A percentile compares a stretch with the other conserved stretches of the same genome.
Evolutionary conservation across 352 stramenopile species (phyloP).

Genomic region (Phytophthora meadii): DNA sequence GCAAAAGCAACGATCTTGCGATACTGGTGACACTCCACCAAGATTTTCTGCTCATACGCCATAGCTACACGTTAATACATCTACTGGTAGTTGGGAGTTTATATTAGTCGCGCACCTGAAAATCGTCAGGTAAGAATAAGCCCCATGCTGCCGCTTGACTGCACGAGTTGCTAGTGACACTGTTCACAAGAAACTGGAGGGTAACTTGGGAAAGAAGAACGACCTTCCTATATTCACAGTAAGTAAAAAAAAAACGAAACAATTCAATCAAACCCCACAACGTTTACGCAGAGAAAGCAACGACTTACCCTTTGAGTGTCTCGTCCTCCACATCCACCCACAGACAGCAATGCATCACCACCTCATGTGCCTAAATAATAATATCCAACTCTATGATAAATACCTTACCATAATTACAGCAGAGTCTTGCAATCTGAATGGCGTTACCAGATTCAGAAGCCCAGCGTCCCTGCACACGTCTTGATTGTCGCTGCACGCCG

Average conservation of each 20-base stretch:
- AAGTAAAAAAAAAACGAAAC: not conserved
- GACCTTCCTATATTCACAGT: slow-evolving; percentile 36
- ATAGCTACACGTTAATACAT: slow-evolving; percentile 9
- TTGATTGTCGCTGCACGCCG: slow-evolving; percentile 54
- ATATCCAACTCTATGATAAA: slow-evolving; percentile 5
- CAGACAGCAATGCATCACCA: slow-evolving; percentile 47
- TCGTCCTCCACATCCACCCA: slow-evolving; percentile 76
- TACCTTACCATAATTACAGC: not conserved
- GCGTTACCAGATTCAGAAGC: slow-evolving; percentile 25
- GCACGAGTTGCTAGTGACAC: slow-evolving; percentile 44
- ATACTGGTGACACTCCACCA: slow-evolving; percentile 81
- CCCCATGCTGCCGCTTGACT: slow-evolving; percentile 66
- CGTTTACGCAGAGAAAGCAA: not conserved
- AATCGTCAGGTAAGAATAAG: slow-evolving; percentile 72
- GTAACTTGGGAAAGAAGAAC: slow-evolving; percentile 68
- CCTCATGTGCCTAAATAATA: slow-evolving; percentile 44
- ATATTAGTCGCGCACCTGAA: slow-evolving; percentile 52
- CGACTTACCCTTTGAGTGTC: slow-evolving; percentile 44
- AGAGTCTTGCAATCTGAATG: not conserved
- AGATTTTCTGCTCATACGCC: slow-evolving; percentile 61
- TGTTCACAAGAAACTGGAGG: slow-evolving; percentile 83
- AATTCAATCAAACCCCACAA: not conserved
- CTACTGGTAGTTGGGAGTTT: not conserved
- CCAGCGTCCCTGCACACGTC: slow-evolving; percentile 39
- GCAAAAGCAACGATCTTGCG: slow-evolving; percentile 81